Percentiles rank a stretch among this genome's conserved stretches.
Conservation (phyloP, 1,139 yeast species). For the Nadsonia commutata region DNA sequence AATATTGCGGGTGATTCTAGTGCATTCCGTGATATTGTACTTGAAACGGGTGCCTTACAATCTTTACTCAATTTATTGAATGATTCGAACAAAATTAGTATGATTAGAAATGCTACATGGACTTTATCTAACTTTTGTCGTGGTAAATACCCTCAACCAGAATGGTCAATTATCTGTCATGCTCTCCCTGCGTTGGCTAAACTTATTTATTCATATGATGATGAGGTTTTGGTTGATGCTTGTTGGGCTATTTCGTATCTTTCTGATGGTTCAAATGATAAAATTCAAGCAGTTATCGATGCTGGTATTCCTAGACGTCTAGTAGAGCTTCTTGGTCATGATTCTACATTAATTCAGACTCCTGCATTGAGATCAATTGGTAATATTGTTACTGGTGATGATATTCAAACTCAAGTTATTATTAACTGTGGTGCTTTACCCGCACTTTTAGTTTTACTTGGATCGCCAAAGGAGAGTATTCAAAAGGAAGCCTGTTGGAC, state of each 20-base stretch:
- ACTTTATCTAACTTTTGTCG: constrained; percentile 91
- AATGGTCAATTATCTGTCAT: constrained; percentile 72
- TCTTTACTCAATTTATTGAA: constrained; percentile 72
- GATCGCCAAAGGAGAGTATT: constrained; percentile 79
- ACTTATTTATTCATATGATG: constrained; percentile 77
- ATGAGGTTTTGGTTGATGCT: constrained; percentile 90
- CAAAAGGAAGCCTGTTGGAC: constrained; percentile 99
- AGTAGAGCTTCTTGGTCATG: constrained; percentile 77
- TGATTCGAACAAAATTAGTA: constrained; percentile 60
- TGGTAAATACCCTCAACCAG: constrained; percentile 93
- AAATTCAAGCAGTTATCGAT: constrained; percentile 93
- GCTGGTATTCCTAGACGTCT: constrained; percentile 90
- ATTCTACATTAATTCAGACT: constrained; percentile 78
- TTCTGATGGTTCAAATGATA: constrained; percentile 83
- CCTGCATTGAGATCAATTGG: constrained; percentile 97
- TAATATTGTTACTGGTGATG: constrained; percentile 94
- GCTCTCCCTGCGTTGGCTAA: constrained; percentile 90
- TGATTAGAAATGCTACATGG: constrained; percentile 96
- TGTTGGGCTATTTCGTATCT: constrained; percentile 97
- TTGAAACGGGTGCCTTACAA: constrained; percentile 73
- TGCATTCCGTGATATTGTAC: constrained; percentile 74
- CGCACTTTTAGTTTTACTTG: constrained; percentile 66
- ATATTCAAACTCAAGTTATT: constrained; percentile 85
- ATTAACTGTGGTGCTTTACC: constrained; percentile 86
- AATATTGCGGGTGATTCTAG: constrained; percentile 97